Conservation (phyloP, 1,284 basidiomycete species). For the Ustilago vetiveriae region DNA sequence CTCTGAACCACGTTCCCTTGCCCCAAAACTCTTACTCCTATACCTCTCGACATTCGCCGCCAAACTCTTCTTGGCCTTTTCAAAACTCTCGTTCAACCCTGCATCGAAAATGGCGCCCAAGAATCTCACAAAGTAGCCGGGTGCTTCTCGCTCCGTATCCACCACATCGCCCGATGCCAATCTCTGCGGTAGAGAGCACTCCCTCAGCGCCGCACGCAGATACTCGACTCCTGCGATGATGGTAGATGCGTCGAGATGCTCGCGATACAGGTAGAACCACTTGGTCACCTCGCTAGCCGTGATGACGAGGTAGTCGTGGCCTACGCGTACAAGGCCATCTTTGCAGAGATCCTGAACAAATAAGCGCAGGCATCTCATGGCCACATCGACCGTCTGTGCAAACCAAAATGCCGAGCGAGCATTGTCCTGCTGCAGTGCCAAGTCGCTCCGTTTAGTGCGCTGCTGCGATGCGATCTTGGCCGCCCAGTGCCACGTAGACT, state of each 20-base stretch:
- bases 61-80: constrained; percentile 15
- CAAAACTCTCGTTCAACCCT: constrained; percentile 33
- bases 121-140: constrained; percentile 41
- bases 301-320: constrained; percentile 48
- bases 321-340: constrained; percentile 40
- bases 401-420: constrained; percentile 41
- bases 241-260: constrained; percentile 32
- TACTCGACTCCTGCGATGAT: constrained; percentile 19
- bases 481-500: constrained; percentile 48
- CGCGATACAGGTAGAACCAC: constrained; percentile 44
- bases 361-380: constrained; percentile 29
- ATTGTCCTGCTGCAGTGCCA: constrained; percentile 20
- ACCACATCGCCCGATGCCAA: constrained; percentile 35
- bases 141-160: constrained; percentile 46
- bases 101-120: constrained; percentile 36
- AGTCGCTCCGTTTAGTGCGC: not conserved
- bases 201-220: constrained; percentile 25
- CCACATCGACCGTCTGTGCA: constrained; percentile 30
- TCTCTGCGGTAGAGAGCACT: constrained; percentile 39
- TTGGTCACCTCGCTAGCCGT: constrained; percentile 39
- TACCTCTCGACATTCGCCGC: constrained; percentile 9
- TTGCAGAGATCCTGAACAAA: constrained; percentile 36
- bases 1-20: too few species aligned
- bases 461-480: constrained; percentile 21
- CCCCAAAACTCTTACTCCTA: not conserved